Percentiles rank a stretch among this genome's conserved stretches.
phyloP scores from a whole-genome alignment of 2,329 filamentous ascomycete species.

The Colletotrichum spinosum region DNA sequence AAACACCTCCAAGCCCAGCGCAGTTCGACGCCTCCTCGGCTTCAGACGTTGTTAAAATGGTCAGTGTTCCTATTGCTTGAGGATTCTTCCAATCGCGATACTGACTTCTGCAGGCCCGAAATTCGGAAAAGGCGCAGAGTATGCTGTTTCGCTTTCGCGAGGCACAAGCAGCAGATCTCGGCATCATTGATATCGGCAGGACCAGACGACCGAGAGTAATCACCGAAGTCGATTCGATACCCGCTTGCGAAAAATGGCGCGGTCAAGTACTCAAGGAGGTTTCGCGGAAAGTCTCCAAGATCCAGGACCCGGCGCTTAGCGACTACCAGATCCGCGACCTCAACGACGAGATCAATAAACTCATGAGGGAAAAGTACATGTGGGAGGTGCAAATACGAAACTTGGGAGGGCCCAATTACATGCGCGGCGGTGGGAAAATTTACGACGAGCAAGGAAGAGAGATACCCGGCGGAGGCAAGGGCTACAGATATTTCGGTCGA shows the following conservation, averaged over 20 bases:
- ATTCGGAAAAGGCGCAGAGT: constrained; percentile 98
- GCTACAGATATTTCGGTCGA: constrained; percentile 93
- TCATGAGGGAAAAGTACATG: constrained; percentile 99
- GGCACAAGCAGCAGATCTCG: constrained; percentile 93
- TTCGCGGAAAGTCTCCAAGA: constrained; percentile 94
- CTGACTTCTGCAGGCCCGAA: constrained; percentile 77
- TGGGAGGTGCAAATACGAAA: constrained; percentile 98
- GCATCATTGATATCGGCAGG: constrained; percentile 93
- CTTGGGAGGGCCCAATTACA: constrained; percentile 97
- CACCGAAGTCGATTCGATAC: constrained; percentile 85
- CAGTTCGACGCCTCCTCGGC: constrained; percentile 15
- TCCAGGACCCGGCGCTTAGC: constrained; percentile 90
- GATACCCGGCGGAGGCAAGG: constrained; percentile 82
- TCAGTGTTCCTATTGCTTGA: background rate
- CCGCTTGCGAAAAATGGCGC: constrained; percentile 95
- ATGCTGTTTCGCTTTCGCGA: constrained; percentile 99
- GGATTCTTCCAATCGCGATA: background rate
- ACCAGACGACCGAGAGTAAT: constrained; percentile 92
- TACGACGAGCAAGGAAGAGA: constrained; percentile 81
- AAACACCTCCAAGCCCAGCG: background rate
- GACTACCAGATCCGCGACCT: constrained; percentile 98
- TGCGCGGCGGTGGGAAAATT: constrained; percentile 77
- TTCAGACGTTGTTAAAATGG: constrained; percentile 24
- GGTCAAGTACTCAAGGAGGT: constrained; percentile 98
- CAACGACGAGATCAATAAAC: constrained; percentile 99